phyloP scores from a whole-genome alignment of 1,284 basidiomycete genomes.

The Flammula alnicola region DNA sequence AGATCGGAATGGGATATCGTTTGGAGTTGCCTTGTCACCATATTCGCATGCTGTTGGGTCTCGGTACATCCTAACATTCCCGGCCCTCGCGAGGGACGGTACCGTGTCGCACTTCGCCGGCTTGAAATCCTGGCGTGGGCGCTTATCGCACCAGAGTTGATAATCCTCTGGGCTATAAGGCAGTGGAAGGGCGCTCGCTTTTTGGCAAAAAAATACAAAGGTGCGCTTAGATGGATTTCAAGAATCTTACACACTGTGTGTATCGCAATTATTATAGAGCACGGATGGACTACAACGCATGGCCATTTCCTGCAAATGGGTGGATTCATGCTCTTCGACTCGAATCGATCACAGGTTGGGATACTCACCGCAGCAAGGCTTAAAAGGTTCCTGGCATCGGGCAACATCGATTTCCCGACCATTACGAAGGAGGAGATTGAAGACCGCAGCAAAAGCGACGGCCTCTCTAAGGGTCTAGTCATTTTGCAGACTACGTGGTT shows the following conservation, averaged over 20 bases:
- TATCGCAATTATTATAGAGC: no score
- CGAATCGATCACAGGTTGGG: constrained; percentile 8
- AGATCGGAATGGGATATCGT: constrained; percentile 26
- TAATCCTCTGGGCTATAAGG: constrained; percentile 33
- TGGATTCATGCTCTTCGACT: constrained; percentile 33
- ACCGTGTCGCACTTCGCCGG: constrained; percentile 10
- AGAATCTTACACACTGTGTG: no score
- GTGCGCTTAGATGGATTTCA: no score
- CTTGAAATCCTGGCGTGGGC: constrained; percentile 29
- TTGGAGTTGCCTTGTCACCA: constrained; percentile 37
- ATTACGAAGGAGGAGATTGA: constrained; percentile 33
- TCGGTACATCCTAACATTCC: constrained; percentile 42
- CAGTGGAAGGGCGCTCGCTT: constrained; percentile 30
- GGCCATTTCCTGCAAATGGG: constrained; percentile 37
- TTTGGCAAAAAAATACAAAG: constrained; percentile 17
- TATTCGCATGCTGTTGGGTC: constrained; percentile 40
- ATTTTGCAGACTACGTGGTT: constrained; percentile 36
- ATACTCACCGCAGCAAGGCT: constrained; percentile 16
- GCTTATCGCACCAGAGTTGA: constrained; percentile 35
- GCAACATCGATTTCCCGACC: constrained; percentile 20
- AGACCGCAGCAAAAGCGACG: constrained; percentile 40
- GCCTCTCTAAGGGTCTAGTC: constrained; percentile 35
- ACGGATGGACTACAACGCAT: constrained; percentile 36
- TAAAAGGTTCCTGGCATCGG: background rate
- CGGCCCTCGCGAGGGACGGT: constrained; percentile 5